Evolutionary conservation across 2,329 filamentous ascomycete genomes (phyloP).

Genomic region (Teratosphaeria viscida): DNA sequence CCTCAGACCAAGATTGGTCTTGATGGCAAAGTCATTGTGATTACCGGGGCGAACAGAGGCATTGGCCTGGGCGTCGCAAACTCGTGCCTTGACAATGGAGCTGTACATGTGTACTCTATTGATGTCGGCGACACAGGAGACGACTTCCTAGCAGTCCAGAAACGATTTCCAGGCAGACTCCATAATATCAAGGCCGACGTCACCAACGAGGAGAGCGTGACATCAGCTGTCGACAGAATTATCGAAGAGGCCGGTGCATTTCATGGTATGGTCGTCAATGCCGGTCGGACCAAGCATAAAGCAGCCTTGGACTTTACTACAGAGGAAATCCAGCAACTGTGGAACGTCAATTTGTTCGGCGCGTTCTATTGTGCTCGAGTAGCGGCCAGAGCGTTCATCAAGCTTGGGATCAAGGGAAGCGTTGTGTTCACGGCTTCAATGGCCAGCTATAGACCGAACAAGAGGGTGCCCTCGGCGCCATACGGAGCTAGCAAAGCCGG

Average conservation of each 20-base stretch:
- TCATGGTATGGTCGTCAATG: constrained; percentile 43
- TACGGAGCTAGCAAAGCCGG: constrained; percentile 38
- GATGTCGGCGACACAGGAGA: constrained; percentile 35
- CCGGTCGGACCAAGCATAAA: constrained; percentile 43
- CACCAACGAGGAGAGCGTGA: constrained; percentile 37
- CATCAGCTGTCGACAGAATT: constrained; percentile 36
- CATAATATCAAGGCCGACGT: constrained; percentile 37
- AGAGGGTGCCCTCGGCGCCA: constrained; percentile 30
- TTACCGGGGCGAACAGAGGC: not conserved
- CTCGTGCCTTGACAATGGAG: constrained; percentile 37
- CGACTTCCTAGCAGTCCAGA: constrained; percentile 31
- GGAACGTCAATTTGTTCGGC: constrained; percentile 36
- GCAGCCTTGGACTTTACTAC: constrained; percentile 41
- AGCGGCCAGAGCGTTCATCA: constrained; percentile 37
- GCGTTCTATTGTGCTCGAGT: constrained; percentile 35
- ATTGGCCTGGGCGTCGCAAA: constrained; percentile 31
- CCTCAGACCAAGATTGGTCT: constrained; percentile 1
- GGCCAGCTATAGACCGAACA: constrained; percentile 39
- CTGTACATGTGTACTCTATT: constrained; percentile 36
- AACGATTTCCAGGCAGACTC: constrained; percentile 32
- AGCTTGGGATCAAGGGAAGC: constrained; percentile 34
- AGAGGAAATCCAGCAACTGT: constrained; percentile 37
- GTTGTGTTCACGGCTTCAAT: constrained; percentile 40
- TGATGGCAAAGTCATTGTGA: constrained; percentile 1
- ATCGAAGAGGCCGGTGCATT: constrained; percentile 34